These are phyloP conservation scores for Kodamaea lidongshanica DNA, from an alignment of 805 yeast genomes.

Conservation along the genomic window DNA sequence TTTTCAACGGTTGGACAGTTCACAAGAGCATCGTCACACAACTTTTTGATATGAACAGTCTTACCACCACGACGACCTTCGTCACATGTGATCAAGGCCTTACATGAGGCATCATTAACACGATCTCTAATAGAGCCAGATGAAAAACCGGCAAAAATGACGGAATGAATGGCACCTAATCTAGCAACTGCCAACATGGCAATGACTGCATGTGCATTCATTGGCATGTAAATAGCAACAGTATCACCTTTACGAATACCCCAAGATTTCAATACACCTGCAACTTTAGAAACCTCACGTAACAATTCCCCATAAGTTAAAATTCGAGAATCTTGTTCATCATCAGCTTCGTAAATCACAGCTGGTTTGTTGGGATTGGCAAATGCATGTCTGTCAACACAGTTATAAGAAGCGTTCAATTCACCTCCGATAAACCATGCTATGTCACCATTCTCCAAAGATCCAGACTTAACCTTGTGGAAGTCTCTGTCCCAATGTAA, in stretches of 20 bases:
- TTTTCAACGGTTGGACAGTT: constrained; percentile 61
- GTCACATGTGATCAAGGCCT: constrained; percentile 71
- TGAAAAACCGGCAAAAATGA: constrained; percentile 79
- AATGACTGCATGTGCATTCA: constrained; percentile 75
- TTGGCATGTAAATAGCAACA: constrained; percentile 81
- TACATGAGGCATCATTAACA: constrained; percentile 65
- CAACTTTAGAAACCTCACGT: constrained; percentile 62
- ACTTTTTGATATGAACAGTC: constrained; percentile 71
- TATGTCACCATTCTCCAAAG: constrained; percentile 48
- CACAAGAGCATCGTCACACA: constrained; percentile 72
- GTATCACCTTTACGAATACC: constrained; percentile 79
- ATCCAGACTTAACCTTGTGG: constrained; percentile 56
- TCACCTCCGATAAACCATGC: constrained; percentile 80
- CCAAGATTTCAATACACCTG: constrained; percentile 58
- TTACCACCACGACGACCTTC: constrained; percentile 82
- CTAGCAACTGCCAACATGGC: constrained; percentile 73
- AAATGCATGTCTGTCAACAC: constrained; percentile 78
- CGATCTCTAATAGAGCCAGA: constrained; percentile 68
- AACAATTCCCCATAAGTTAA: constrained; percentile 68
- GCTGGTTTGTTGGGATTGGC: constrained; percentile 67
- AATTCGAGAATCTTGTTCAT: constrained; percentile 54
- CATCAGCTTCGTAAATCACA: constrained; percentile 76
- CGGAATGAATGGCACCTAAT: constrained; percentile 81
- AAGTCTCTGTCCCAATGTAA: constrained; percentile 80
- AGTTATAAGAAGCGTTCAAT: constrained; percentile 72